These are phyloP conservation scores for Calonectria fujianensis DNA, from an alignment of 2,329 filamentous ascomycete genomes.

Conservation along the genomic window DNA sequence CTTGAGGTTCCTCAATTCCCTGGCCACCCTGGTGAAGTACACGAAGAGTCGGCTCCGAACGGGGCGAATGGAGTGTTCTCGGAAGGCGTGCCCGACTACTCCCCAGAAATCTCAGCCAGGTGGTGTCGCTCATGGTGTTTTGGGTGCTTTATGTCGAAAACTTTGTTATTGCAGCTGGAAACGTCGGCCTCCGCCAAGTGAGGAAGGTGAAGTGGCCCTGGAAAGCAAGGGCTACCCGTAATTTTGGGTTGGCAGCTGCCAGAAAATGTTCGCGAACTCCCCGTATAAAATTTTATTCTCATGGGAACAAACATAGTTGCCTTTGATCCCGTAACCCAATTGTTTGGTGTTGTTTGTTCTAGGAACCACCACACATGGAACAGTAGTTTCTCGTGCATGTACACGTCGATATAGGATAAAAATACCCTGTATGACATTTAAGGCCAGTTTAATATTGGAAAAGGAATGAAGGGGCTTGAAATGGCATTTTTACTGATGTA, in stretches of 20 bases:
- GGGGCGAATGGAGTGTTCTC: slow-evolving; percentile 45
- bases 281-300: no score
- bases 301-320: background rate
- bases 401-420: no score
- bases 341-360: background rate
- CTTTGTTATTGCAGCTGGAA: background rate
- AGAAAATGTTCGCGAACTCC: background rate
- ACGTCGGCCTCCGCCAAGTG: no score
- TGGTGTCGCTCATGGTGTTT: slow-evolving; percentile 48
- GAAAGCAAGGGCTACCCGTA: background rate
- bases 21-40: slow-evolving; percentile 39
- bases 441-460: no score
- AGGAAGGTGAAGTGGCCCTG: background rate
- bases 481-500: no score
- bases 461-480: no score
- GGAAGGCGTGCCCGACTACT: slow-evolving; percentile 50
- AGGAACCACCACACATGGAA: background rate
- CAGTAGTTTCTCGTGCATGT: no score
- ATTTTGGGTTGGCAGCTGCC: background rate
- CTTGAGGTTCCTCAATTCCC: slow-evolving; percentile 20
- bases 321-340: background rate
- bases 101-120: slow-evolving; percentile 53
- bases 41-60: slow-evolving; percentile 49
- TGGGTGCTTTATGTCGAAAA: background rate
- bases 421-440: no score